Base-by-base conservation (phyloP, 83 land plant species). In the Larix sibirica region DNA sequence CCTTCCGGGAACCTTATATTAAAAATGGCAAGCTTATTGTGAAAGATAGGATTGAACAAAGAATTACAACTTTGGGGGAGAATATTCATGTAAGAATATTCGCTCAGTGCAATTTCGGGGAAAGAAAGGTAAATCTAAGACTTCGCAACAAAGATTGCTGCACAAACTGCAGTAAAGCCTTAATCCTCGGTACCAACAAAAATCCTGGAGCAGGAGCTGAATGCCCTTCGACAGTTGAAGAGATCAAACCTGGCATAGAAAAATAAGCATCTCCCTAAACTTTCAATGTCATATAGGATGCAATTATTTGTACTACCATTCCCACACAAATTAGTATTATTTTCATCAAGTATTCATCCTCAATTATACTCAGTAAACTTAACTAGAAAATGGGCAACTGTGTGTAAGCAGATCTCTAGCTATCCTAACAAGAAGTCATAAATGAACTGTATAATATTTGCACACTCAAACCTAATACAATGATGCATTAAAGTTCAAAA, bases 81-180 rank as follows among this genome's bases (percentile, higher is more conserved):
- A 97, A 97, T 69, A 93, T 97, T 3, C 91, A 91, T 83, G 95
- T 96, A 66, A 94, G 91, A 60, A 91, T 98, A 66, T 97, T 97
- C 88, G 90, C 89, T 23, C 86, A 97, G 65, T 96, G 81, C 89
- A 96, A 90, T 85, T 88, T 97, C 73, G 99, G 99, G 70, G 99
- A n/a, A n/a, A n/a, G n/a, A n/a, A n/a, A n/a, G n/a, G n/a, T n/a
- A n/a, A n/a, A n/a, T n/a, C n/a, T n/a, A 96, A 85, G 96, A 97
- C 81, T 94, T 97, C 85, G 99, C 98, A 80, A 95, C 98, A 62
- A 98, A 97, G 74, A 95, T 97, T 20, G 98, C 99, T 54, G 99
- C 99, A 6, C 98, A 95, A 84, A 96, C 97, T 64, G 91, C 95
- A 26, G 98, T 85, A 18, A 91, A 90, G 42, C 23, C 83, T 33